phyloP scores from a whole-genome alignment of 306 rosid genomes.

The Prunus fruticosa region DNA sequence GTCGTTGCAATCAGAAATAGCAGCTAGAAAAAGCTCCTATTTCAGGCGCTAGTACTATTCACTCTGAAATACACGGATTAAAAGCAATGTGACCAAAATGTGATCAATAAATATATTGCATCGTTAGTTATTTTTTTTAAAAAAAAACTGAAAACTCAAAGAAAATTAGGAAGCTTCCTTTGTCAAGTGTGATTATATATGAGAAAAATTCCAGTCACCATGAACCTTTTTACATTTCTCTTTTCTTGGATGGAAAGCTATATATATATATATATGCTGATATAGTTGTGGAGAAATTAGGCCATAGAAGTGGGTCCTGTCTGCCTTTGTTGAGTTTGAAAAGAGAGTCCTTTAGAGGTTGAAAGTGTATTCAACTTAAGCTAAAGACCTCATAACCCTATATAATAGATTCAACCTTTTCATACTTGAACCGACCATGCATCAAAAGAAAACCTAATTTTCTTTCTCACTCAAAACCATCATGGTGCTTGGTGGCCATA shows the following conservation, averaged over 20 bases:
- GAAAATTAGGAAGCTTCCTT: not conserved
- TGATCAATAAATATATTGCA: too few species aligned
- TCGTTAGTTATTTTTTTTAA: not conserved
- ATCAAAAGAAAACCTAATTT: not conserved
- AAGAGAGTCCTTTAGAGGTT: not conserved
- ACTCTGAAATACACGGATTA: too few species aligned
- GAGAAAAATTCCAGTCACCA: not conserved
- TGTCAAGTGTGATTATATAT: not conserved
- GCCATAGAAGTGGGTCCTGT: not conserved
- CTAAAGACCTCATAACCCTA: not conserved
- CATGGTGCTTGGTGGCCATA: not conserved
- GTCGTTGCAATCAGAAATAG: too few species aligned
- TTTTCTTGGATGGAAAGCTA: not conserved
- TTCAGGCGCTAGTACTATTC: too few species aligned
- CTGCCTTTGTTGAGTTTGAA: not conserved
- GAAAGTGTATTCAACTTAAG: not conserved
- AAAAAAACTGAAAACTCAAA: not conserved
- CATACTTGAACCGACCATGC: not conserved
- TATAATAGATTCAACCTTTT: not conserved
- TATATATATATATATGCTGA: too few species aligned
- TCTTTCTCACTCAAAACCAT: not conserved
- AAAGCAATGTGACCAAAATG: too few species aligned
- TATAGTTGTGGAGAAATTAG: not conserved
- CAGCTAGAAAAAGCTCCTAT: too few species aligned
- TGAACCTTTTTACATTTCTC: not conserved